phyloP scores from a whole-genome alignment of 495 filamentous ascomycete genomes.

The Aspergillus sparsus region DNA sequence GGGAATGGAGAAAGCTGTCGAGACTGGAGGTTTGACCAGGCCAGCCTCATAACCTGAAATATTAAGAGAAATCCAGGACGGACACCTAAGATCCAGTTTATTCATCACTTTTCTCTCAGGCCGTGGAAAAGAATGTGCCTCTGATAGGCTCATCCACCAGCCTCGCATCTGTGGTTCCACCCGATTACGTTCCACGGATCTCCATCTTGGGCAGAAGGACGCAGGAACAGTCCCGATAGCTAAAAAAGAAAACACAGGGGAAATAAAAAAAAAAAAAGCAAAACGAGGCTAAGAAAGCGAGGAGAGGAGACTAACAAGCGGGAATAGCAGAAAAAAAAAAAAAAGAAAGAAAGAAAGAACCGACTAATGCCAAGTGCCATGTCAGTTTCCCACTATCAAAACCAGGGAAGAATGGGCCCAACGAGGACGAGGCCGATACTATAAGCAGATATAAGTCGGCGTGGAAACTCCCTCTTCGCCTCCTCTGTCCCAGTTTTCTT shows the following conservation, averaged over 20 bases:
- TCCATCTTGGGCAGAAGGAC: neutral
- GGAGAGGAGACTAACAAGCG: too few species aligned
- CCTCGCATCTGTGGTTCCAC: neutral
- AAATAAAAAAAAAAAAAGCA: neutral
- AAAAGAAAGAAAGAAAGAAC: neutral
- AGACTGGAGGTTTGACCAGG: too few species aligned
- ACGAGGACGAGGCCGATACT: neutral
- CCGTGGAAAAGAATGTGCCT: neutral
- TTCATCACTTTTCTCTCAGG: neutral
- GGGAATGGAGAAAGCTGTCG: too few species aligned
- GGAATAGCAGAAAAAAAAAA: neutral
- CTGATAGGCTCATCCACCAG: slow-evolving; percentile 7
- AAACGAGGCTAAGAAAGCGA: too few species aligned
- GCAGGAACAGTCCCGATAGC: neutral
- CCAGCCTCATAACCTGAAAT: too few species aligned
- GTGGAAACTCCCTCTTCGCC: neutral
- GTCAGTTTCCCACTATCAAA: neutral
- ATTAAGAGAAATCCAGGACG: too few species aligned
- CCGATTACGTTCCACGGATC: slow-evolving; percentile 15
- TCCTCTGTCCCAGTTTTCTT: slow-evolving; percentile 2
- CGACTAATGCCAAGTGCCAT: neutral
- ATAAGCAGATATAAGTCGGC: too few species aligned
- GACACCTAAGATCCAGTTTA: too few species aligned
- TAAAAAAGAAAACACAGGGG: too few species aligned
- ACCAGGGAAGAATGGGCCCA: neutral